phyloP scores from a whole-genome alignment of 2,329 filamentous ascomycete species.

The Diaporthe sp. region DNA sequence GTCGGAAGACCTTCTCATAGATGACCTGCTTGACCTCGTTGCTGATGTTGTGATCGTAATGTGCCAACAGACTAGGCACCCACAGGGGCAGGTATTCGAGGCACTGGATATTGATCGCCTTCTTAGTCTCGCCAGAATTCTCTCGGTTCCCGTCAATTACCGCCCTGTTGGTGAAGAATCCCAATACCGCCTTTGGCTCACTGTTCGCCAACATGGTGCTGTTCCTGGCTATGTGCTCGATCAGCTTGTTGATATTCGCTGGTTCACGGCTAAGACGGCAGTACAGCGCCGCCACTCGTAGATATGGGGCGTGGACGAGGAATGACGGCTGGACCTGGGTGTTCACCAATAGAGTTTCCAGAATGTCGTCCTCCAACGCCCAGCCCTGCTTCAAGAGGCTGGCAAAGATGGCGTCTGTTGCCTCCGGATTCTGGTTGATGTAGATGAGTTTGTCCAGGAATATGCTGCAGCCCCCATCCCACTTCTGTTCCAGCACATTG shows the following conservation, averaged over 20 bases:
- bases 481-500: conserved; percentile 36
- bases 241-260: conserved; percentile 50
- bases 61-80: conserved; percentile 62
- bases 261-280: conserved; percentile 53
- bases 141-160: conserved; percentile 45
- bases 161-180: conserved; percentile 50
- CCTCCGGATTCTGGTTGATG: conserved; percentile 65
- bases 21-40: conserved; percentile 56
- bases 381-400: conserved; percentile 65
- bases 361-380: conserved; percentile 62
- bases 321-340: conserved; percentile 62
- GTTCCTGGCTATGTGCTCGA: conserved; percentile 56
- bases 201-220: conserved; percentile 55
- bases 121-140: conserved; percentile 42
- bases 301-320: conserved; percentile 62
- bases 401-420: conserved; percentile 66
- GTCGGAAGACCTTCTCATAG: conserved; percentile 53
- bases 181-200: conserved; percentile 61
- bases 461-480: conserved; percentile 53
- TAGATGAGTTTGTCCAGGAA: conserved; percentile 74
- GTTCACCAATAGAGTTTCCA: conserved; percentile 62
- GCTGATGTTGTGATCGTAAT: conserved; percentile 55
- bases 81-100: conserved; percentile 54
- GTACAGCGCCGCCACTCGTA: conserved; percentile 67
- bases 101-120: conserved; percentile 43